phyloP scores from a whole-genome alignment of 148 eudicot species.

The Agrostemma githago region DNA sequence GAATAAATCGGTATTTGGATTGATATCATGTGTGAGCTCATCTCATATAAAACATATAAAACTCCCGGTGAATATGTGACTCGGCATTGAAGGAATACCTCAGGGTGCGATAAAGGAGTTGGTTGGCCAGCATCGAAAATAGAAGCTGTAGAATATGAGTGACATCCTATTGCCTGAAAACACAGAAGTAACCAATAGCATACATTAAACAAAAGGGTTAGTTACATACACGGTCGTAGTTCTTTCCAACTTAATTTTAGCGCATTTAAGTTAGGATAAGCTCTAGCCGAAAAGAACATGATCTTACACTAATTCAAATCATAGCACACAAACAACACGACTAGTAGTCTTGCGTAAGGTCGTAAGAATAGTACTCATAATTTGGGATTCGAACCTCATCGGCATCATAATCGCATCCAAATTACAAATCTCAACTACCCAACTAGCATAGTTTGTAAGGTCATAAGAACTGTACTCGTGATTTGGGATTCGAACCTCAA shows the following conservation, averaged over 20 bases:
- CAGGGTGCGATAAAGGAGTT: constrained; percentile 72
- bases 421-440: too few relatives aligned
- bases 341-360: not conserved
- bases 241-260: too few relatives aligned
- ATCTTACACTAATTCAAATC: not conserved
- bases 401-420: too few relatives aligned
- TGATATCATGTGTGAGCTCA: not conserved
- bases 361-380: too few relatives aligned
- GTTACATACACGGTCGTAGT: not conserved
- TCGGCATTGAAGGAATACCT: constrained; percentile 35
- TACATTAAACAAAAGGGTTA: constrained; percentile 4
- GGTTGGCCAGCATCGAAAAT: constrained; percentile 78
- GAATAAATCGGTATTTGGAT: not conserved
- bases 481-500: too few relatives aligned
- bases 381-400: too few relatives aligned
- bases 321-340: not conserved
- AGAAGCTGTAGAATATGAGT: constrained; percentile 33
- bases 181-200: constrained; percentile 15
- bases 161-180: constrained; percentile 34
- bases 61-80: not conserved
- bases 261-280: too few relatives aligned
- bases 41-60: too few relatives aligned
- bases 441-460: too few relatives aligned
- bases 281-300: too few relatives aligned
- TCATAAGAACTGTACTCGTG: too few relatives aligned